phyloP scores from a whole-genome alignment of 2,329 filamentous ascomycete species.

The Ophiostoma piceae region DNA sequence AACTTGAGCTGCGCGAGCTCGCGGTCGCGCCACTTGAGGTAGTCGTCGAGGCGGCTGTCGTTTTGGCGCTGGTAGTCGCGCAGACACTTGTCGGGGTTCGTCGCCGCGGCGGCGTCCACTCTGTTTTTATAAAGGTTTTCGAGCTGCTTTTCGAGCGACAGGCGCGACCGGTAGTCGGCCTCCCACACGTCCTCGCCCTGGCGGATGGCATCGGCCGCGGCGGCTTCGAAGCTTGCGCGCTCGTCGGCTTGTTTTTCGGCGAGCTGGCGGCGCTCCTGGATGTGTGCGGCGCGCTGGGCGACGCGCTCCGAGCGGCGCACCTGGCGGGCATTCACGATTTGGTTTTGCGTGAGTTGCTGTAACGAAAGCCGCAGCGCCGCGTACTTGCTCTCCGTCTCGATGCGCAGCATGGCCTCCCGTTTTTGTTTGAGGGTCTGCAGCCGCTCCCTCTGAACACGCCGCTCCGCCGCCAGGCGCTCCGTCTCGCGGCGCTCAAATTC shows the following conservation, averaged over 20 bases:
- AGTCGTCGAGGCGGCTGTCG: conserved; percentile 36
- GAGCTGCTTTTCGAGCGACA: conserved; percentile 39
- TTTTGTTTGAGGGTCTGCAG: conserved; percentile 38
- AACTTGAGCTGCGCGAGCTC: conserved; percentile 38
- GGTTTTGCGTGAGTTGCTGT: conserved; percentile 18
- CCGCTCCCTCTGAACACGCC: conserved; percentile 36
- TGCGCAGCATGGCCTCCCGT: conserved; percentile 38
- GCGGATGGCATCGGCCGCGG: conserved; percentile 32
- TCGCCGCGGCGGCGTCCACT: conserved; percentile 18
- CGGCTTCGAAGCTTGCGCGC: conserved; percentile 35
- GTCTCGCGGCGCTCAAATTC: conserved; percentile 46
- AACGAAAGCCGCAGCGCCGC: conserved; percentile 14
- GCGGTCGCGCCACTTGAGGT: conserved; percentile 39
- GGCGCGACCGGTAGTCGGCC: conserved; percentile 40
- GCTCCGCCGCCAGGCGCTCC: background rate
- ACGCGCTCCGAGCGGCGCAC: conserved; percentile 38
- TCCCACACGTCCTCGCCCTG: conserved; percentile 36
- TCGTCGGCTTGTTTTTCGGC: conserved; percentile 33
- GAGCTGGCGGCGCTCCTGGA: conserved; percentile 19
- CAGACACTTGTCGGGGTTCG: conserved; percentile 31
- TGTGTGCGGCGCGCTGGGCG: conserved; percentile 26
- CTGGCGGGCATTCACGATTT: conserved; percentile 32
- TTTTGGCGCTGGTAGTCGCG: conserved; percentile 37
- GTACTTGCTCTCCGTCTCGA: conserved; percentile 19
- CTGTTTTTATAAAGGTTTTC: conserved; percentile 42